A percentile compares a stretch with the other conserved stretches of the same genome.
Evolutionary conservation across 1,284 basidiomycete genomes (phyloP).

Genomic region (Coniferiporia weirii): DNA sequence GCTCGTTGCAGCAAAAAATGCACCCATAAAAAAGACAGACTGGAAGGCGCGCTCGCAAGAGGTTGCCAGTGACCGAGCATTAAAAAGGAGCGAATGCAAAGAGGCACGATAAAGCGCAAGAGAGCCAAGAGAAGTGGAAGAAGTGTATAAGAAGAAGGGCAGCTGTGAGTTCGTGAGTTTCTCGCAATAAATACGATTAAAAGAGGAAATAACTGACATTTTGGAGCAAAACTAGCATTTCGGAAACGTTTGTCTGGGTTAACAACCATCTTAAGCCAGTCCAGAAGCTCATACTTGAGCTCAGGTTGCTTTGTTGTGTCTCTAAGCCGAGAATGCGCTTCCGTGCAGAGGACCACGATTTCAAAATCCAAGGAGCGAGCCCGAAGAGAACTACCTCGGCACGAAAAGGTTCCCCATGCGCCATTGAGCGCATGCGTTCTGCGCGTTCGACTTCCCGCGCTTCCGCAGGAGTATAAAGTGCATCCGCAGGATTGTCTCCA

Average conservation of each 20-base stretch:
- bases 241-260: constrained; percentile 55
- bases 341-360: constrained; percentile 63
- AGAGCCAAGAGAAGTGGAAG: constrained; percentile 70
- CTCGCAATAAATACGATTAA: neutral
- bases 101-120: constrained; percentile 72
- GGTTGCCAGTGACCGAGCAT: constrained; percentile 53
- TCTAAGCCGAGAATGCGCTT: constrained; percentile 54
- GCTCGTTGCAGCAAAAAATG: constrained; percentile 69
- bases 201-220: constrained; percentile 45
- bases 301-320: constrained; percentile 19
- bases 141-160: constrained; percentile 62
- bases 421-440: constrained; percentile 67
- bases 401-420: constrained; percentile 61
- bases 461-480: constrained; percentile 45
- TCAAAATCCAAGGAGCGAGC: constrained; percentile 74
- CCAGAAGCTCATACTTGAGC: constrained; percentile 5
- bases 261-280: constrained; percentile 30
- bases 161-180: constrained; percentile 40
- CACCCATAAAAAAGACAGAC: constrained; percentile 75
- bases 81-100: constrained; percentile 63
- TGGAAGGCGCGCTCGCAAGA: constrained; percentile 70
- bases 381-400: constrained; percentile 78
- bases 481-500: constrained; percentile 33
- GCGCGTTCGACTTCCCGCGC: constrained; percentile 59
- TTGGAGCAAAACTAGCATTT: constrained; percentile 57